phyloP scores from a whole-genome alignment of 345 rosid species.

The Bruguiera gymnorhiza region DNA sequence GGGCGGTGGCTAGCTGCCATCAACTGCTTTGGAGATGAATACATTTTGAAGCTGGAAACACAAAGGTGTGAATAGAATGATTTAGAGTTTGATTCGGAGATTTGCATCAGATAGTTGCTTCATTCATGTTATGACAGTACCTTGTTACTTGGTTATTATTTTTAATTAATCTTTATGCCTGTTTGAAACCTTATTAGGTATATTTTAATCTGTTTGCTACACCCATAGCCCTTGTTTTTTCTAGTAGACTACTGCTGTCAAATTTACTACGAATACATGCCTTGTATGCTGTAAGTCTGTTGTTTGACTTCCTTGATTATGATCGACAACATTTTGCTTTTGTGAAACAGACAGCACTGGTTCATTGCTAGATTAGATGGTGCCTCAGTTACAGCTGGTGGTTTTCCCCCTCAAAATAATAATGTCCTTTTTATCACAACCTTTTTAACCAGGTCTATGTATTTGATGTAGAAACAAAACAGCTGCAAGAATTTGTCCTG shows the following conservation, averaged over 20 bases:
- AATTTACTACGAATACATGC: too few relatives aligned
- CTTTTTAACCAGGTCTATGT: conserved; percentile 74
- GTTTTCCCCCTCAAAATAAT: conserved; percentile 65
- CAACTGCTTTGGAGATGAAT: conserved; percentile 89
- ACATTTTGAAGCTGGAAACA: conserved; percentile 72
- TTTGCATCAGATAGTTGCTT: background rate
- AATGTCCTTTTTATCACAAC: conserved; percentile 75
- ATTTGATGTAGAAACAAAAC: conserved; percentile 83
- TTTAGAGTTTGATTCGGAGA: background rate
- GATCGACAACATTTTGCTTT: background rate
- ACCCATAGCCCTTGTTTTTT: too few relatives aligned
- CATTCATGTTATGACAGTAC: background rate
- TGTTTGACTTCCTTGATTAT: too few relatives aligned
- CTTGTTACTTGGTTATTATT: too few relatives aligned
- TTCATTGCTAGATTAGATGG: conserved; percentile 84
- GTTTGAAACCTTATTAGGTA: too few relatives aligned
- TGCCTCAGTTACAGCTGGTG: conserved; percentile 88
- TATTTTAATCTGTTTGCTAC: too few relatives aligned
- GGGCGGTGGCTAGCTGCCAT: conserved; percentile 93
- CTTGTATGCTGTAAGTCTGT: too few relatives aligned
- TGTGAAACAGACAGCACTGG: conserved; percentile 83
- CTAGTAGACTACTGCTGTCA: too few relatives aligned
- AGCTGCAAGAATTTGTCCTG: conserved; percentile 65
- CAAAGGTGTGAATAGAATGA: conserved; percentile 47
- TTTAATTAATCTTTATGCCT: too few relatives aligned